Evolutionary conservation across 345 rosid genomes (phyloP).

Genomic region (Aegle marmelos): DNA sequence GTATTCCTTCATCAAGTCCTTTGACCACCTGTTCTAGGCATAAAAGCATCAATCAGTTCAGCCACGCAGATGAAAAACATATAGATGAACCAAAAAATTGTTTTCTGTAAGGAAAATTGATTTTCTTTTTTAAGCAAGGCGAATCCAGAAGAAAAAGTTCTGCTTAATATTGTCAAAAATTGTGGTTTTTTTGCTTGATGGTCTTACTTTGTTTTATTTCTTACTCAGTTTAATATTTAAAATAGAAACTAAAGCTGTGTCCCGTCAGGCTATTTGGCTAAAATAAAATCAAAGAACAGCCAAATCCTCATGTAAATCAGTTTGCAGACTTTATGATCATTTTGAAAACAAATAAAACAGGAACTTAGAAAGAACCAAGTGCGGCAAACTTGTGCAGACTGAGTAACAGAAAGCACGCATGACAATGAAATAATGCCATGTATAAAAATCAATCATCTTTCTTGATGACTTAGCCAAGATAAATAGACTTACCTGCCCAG

Average conservation of each 20-base stretch:
- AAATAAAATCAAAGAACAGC: not conserved
- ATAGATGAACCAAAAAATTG: not conserved
- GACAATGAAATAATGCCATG: not conserved
- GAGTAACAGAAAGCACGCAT: not conserved
- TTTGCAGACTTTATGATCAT: not conserved
- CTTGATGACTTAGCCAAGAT: not conserved
- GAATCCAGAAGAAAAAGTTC: not conserved
- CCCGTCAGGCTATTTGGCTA: not conserved
- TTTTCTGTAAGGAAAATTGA: not conserved
- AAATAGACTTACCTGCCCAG: conserved; percentile 67
- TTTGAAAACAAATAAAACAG: not conserved
- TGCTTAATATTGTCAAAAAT: not conserved
- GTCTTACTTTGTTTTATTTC: not conserved
- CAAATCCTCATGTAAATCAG: not conserved
- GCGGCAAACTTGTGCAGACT: not conserved
- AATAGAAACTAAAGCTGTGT: not conserved
- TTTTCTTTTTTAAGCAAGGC: too few relatives aligned
- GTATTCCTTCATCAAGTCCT: conserved; percentile 93
- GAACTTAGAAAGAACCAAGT: not conserved
- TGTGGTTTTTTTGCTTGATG: not conserved
- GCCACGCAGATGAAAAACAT: not conserved
- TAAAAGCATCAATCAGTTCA: conserved; percentile 12
- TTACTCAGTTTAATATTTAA: not conserved
- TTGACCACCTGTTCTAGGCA: conserved; percentile 70
- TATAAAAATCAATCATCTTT: not conserved